These are phyloP conservation scores for Puccinia triticina DNA, from an alignment of 1,284 basidiomycete genomes.

Conservation along the genomic window DNA sequence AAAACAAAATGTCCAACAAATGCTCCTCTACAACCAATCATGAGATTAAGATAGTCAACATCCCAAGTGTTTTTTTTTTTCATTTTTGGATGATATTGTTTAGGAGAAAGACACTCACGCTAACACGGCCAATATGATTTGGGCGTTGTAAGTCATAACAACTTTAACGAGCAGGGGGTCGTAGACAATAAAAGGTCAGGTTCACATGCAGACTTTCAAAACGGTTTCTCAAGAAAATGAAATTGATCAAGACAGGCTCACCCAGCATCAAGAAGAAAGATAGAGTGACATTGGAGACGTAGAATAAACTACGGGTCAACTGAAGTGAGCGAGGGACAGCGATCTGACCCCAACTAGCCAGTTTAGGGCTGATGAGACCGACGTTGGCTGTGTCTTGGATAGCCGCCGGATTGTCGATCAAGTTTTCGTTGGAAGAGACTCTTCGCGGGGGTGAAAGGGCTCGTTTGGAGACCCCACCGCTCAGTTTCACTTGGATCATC, in stretches of 20 bases:
- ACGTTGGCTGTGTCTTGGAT: background rate
- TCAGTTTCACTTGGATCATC: conserved; percentile 35
- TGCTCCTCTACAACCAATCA: conserved; percentile 52
- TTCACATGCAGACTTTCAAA: background rate
- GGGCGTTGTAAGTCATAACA: conserved; percentile 53
- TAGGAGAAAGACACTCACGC: conserved; percentile 37
- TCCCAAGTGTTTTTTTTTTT: background rate
- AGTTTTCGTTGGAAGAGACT: conserved; percentile 18
- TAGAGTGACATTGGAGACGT: conserved; percentile 44
- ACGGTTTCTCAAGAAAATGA: background rate
- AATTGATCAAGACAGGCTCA: background rate
- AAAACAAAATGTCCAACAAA: conserved; percentile 55
- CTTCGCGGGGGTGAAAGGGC: background rate
- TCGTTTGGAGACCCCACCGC: background rate
- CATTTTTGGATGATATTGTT: background rate
- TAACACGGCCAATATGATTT: conserved; percentile 54
- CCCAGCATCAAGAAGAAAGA: conserved; percentile 50
- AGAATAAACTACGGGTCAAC: conserved; percentile 40
- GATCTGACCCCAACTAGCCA: conserved; percentile 23
- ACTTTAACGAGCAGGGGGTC: background rate
- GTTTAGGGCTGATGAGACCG: conserved; percentile 3
- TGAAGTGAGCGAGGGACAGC: conserved; percentile 36
- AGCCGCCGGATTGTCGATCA: conserved; percentile 11
- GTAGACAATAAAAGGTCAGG: background rate
- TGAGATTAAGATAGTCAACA: background rate